Percentiles rank a stretch among this genome's conserved stretches.
Conservation (phyloP, 192 early-diverging fungal species). For the Coemansia umbellata region DNA sequence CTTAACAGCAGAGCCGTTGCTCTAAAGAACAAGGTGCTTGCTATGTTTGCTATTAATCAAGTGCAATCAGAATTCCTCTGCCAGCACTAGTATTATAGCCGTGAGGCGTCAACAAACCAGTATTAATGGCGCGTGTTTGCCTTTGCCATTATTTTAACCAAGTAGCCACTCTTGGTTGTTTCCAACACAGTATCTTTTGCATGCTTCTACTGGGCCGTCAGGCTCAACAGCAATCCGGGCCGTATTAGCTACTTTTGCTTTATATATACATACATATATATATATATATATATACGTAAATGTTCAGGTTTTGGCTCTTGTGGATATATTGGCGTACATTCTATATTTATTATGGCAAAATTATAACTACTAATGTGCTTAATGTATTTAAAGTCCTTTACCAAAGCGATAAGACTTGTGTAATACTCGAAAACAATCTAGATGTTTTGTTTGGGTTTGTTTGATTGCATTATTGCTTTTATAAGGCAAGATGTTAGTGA, state of each 20-base stretch:
- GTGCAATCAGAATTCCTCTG: slow-evolving; percentile 62
- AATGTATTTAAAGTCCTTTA: slow-evolving; percentile 50
- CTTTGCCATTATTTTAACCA: slow-evolving; percentile 55
- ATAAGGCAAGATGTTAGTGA: too few species aligned
- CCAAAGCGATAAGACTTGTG: slow-evolving; percentile 30
- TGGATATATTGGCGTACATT: slow-evolving; percentile 68
- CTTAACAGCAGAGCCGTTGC: slow-evolving; percentile 52
- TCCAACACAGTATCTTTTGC: slow-evolving; percentile 54
- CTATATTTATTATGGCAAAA: slow-evolving; percentile 59
- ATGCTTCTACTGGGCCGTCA: slow-evolving; percentile 60
- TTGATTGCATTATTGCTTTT: too few species aligned
- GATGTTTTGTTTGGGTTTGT: too few species aligned
- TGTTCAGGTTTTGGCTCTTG: slow-evolving; percentile 58
- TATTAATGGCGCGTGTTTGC: slow-evolving; percentile 64
- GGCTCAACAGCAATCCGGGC: slow-evolving; percentile 46
- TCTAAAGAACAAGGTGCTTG: slow-evolving; percentile 60
- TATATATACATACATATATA: slow-evolving; percentile 46
- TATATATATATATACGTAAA: slow-evolving; percentile 47
- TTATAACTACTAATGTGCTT: slow-evolving; percentile 57
- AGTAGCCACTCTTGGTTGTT: slow-evolving; percentile 60
- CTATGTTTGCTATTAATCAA: slow-evolving; percentile 57
- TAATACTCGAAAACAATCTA: too few species aligned
- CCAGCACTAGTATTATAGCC: slow-evolving; percentile 57
- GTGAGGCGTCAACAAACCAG: slow-evolving; percentile 59
- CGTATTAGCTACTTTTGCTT: slow-evolving; percentile 61